Base-by-base conservation (phyloP, 1,139 yeast species). In the Hanseniaspora uvarum region DNA sequence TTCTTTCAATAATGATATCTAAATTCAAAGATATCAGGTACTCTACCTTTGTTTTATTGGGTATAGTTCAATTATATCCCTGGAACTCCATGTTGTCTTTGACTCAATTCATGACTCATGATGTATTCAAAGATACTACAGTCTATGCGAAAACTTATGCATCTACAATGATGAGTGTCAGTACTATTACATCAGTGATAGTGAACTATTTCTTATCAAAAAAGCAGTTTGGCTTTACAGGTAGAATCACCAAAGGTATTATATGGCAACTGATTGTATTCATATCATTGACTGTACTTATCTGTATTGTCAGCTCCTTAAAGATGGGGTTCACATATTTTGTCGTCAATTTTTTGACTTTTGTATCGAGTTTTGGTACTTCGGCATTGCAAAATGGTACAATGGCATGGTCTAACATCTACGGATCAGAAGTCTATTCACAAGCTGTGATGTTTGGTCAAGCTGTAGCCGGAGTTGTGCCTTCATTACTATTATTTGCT, bases 381-480 rank as follows among this genome's bases (percentile, higher is more conserved):
- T 80, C 86, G 54, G 68, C 79, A 60, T 82, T 94, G 1, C 98
- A 92, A 64, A 92, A 87, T 63, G 97, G 97, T 8, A 76, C 86
- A 18, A 80, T 88, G 81, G 95, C 97, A 2, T 74, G 86, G 33
- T 94, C 86, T 3, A 86, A 85, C 62, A 82, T 85, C 3, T 73
- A 81, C 65, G 94, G 94, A 1, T 49, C 65, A 3, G 78, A 87
- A 3, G 74, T 79, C 2, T 86, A 81, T 64, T 86, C 89, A 16
- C 94, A 89, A 62, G 94, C 86, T 0, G 85, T 85, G 4, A 86
- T 92, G 85, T 88, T 88, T 5, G 98, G 98, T 1, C 96, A 92
- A 67, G 96, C 95, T 0, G 72, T 89, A 14, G 88, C 96, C 0
- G 97, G 97, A 0, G 95, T 89, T 0, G 70, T 89, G 51, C 97